Evolutionary conservation across 768 basidiomycete genomes (phyloP).

Genomic region (Lactarius psammicola): DNA sequence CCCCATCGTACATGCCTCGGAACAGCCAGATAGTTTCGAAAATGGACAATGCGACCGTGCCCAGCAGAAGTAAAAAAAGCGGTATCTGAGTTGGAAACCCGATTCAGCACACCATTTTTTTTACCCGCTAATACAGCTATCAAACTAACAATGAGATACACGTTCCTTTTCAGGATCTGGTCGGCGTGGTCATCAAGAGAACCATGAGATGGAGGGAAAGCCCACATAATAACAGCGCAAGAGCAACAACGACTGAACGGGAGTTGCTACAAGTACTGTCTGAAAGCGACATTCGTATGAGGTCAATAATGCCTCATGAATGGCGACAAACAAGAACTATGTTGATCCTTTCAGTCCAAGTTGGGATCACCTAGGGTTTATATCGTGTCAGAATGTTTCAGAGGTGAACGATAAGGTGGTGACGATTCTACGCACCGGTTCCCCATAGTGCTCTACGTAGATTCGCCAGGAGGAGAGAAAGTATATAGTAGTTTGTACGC

Average conservation of each 20-base stretch:
- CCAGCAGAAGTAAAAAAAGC: slow-evolving; percentile 5
- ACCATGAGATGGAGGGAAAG: not conserved
- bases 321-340: slow-evolving; percentile 3
- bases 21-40: not conserved
- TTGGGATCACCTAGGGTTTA: not conserved
- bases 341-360: slow-evolving; percentile 3
- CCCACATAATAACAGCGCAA: slow-evolving; percentile 13
- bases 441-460: slow-evolving; percentile 4
- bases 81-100: not conserved
- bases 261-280: slow-evolving; percentile 2
- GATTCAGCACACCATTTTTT: not conserved
- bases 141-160: slow-evolving; percentile 11
- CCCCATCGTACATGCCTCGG: too few relatives aligned
- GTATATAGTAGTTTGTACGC: not conserved
- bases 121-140: not conserved
- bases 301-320: not conserved
- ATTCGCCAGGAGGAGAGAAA: slow-evolving; percentile 11
- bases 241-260: slow-evolving; percentile 11
- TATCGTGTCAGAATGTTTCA: not conserved
- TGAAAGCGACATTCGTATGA: not conserved
- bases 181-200: not conserved
- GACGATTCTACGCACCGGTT: not conserved
- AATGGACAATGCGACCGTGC: not conserved
- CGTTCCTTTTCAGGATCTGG: slow-evolving; percentile 4
- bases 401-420: not conserved